These are phyloP conservation scores for Herpetomonas samuelpessoai DNA, from an alignment of 208 protist genomes.

Conservation along the genomic window DNA sequence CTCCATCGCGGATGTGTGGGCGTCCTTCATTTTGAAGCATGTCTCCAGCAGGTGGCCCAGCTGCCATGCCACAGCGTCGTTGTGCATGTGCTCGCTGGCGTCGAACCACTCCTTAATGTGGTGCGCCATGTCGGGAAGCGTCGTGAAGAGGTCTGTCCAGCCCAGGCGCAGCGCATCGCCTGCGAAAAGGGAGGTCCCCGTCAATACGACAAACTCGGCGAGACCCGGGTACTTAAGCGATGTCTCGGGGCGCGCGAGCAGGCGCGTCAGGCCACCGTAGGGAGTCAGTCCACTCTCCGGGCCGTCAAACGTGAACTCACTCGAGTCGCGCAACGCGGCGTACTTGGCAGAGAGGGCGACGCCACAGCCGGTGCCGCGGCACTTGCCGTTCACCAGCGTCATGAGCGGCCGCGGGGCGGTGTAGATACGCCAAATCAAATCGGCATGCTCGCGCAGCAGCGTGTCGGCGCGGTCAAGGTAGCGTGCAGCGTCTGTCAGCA, in stretches of 20 bases:
- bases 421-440: slow-evolving; percentile 80
- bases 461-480: slow-evolving; percentile 79
- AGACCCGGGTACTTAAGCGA: slow-evolving; percentile 90
- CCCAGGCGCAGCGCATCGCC: slow-evolving; percentile 86
- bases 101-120: slow-evolving; percentile 93
- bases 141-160: slow-evolving; percentile 89
- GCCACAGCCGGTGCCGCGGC: slow-evolving; percentile 80
- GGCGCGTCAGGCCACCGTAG: slow-evolving; percentile 75
- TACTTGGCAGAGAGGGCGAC: slow-evolving; percentile 86
- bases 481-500: slow-evolving; percentile 61
- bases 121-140: slow-evolving; percentile 80
- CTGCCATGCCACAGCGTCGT: slow-evolving; percentile 91
- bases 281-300: slow-evolving; percentile 81
- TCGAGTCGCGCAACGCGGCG: slow-evolving; percentile 71
- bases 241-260: slow-evolving; percentile 80
- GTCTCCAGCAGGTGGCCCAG: slow-evolving; percentile 86
- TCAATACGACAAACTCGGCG: slow-evolving; percentile 89
- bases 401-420: slow-evolving; percentile 80
- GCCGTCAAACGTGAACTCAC: slow-evolving; percentile 87
- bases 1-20: slow-evolving; percentile 84
- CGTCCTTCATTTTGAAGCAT: slow-evolving; percentile 83
- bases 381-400: slow-evolving; percentile 88
- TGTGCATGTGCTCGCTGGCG: slow-evolving; percentile 89
- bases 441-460: slow-evolving; percentile 71
- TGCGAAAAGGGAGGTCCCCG: slow-evolving; percentile 85